These are phyloP conservation scores for Jackrogersella multiformis DNA, from an alignment of 495 filamentous ascomycete species.

Conservation along the genomic window DNA sequence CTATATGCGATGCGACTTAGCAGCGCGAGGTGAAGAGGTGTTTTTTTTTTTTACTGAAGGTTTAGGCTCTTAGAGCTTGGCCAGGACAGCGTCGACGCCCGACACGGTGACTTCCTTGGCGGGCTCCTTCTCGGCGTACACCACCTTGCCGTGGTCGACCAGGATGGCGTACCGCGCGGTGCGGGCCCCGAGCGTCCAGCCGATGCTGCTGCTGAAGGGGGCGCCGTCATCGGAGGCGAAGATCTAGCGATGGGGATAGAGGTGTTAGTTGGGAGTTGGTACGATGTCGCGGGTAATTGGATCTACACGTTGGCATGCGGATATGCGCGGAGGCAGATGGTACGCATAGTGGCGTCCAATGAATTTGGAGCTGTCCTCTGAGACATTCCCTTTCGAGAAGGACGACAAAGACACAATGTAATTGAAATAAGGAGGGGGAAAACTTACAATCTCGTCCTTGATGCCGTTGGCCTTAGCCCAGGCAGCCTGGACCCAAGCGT, in stretches of 20 bases:
- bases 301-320: no score
- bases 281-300: not conserved
- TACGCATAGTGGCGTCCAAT: slow-evolving; percentile 25
- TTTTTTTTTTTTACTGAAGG: not conserved
- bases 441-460: slow-evolving; percentile 79
- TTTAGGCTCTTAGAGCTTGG: slow-evolving; percentile 63
- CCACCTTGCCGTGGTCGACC: slow-evolving; percentile 89
- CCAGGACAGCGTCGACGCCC: slow-evolving; percentile 76
- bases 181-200: slow-evolving; percentile 80
- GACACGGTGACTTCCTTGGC: slow-evolving; percentile 75
- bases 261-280: not conserved
- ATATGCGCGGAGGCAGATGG: no score
- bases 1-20: not conserved
- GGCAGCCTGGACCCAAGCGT: slow-evolving; percentile 91
- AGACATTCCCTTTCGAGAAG: slow-evolving; percentile 4
- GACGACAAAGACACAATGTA: not conserved
- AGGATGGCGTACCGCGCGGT: slow-evolving; percentile 85
- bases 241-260: slow-evolving; percentile 61
- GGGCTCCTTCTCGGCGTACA: slow-evolving; percentile 84
- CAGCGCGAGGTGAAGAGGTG: not conserved
- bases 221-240: slow-evolving; percentile 85
- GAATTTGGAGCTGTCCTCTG: not conserved
- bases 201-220: slow-evolving; percentile 81
- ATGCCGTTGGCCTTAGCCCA: slow-evolving; percentile 95
- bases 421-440: not conserved